Percentiles rank a stretch among this genome's conserved stretches.
Conservation (phyloP, 441 rosid species). For the Adansonia grandidieri region DNA sequence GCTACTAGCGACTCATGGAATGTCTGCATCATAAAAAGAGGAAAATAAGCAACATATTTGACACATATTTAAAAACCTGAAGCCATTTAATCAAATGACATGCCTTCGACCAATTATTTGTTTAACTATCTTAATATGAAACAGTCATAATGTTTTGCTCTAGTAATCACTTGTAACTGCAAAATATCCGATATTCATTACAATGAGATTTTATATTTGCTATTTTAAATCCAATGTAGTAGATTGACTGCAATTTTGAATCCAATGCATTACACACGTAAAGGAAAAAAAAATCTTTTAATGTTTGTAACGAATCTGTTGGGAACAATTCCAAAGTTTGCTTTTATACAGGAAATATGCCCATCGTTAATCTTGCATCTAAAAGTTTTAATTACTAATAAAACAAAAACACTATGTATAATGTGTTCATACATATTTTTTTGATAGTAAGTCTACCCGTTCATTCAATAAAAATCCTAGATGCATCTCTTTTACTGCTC, state of each 20-base stretch:
- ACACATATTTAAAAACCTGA: neutral
- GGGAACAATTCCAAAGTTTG: neutral
- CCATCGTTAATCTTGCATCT: neutral
- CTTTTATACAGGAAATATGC: neutral
- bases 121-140: neutral
- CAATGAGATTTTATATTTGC: neutral
- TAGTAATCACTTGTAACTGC: neutral
- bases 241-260: too few species aligned
- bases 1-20: conserved; percentile 86
- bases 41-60: conserved; percentile 5
- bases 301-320: neutral
- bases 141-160: neutral
- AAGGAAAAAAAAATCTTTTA: neutral
- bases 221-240: neutral
- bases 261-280: neutral
- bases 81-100: conserved; percentile 2
- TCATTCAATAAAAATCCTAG: neutral
- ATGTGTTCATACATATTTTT: neutral
- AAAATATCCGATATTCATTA: conserved; percentile 8
- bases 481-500: neutral
- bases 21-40: conserved; percentile 59
- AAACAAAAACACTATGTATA: neutral
- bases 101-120: conserved; percentile 15
- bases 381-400: neutral
- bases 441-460: neutral